Conservation (phyloP, 768 basidiomycete genomes). For the Lyophyllum decastes region DNA sequence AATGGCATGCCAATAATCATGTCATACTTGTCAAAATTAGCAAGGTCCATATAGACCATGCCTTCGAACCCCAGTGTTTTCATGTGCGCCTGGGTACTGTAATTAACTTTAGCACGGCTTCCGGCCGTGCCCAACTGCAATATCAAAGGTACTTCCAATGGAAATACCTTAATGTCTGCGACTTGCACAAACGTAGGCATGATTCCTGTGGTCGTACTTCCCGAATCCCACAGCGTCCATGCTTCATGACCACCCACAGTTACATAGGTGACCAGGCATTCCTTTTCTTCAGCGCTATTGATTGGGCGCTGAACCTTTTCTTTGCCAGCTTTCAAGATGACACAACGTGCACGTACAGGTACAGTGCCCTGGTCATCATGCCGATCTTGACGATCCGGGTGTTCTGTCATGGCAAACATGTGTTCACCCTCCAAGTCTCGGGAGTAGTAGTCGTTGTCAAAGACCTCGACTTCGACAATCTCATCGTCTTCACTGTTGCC, state of each 20-base stretch:
- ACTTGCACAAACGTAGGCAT: conserved; percentile 16
- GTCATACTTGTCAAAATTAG: conserved; percentile 37
- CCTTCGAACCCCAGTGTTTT: conserved; percentile 2
- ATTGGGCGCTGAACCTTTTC: neutral
- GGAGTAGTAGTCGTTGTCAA: neutral
- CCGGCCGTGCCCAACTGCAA: conserved; percentile 18
- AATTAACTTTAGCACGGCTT: conserved; percentile 28
- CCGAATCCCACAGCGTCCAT: conserved; percentile 20
- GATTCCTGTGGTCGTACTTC: conserved; percentile 21
- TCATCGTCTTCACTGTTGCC: neutral
- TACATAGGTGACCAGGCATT: neutral
- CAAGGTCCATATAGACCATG: conserved; percentile 29
- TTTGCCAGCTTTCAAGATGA: neutral
- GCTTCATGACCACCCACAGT: neutral
- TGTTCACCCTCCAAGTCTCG: neutral
- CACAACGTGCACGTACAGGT: neutral
- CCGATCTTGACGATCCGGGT: neutral
- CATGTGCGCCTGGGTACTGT: conserved; percentile 21
- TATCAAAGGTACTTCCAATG: conserved; percentile 13
- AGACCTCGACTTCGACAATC: neutral
- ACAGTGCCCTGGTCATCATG: neutral
- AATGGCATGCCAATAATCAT: conserved; percentile 36
- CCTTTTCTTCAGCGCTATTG: neutral
- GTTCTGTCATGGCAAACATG: neutral
- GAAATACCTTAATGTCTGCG: conserved; percentile 8